phyloP scores from a whole-genome alignment of 495 filamentous ascomycete genomes.

The Aspergillus panamensis region DNA sequence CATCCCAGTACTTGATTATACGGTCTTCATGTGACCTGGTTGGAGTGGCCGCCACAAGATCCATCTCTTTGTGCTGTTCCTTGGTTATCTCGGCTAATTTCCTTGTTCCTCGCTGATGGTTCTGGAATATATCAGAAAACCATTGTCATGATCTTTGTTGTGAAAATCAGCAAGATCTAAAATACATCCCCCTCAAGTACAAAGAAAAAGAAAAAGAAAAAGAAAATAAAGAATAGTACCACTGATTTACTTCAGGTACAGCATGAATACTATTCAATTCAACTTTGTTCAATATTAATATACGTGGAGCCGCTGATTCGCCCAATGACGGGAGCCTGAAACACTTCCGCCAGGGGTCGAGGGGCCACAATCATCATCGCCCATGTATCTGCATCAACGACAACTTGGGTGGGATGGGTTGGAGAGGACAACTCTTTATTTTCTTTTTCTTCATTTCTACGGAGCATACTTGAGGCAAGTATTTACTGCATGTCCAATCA shows the following conservation, averaged over 20 bases:
- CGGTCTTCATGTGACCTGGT: background rate
- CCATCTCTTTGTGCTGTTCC: background rate
- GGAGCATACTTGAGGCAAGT: too few relatives aligned
- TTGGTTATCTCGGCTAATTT: background rate
- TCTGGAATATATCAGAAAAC: background rate
- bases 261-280: background rate
- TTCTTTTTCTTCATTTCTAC: too few relatives aligned
- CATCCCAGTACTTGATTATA: background rate
- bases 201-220: background rate
- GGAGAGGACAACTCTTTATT: too few relatives aligned
- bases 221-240: background rate
- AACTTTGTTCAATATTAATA: background rate
- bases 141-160: background rate
- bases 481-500: too few relatives aligned
- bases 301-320: background rate
- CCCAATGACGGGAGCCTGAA: background rate
- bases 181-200: background rate
- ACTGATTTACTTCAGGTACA: too few relatives aligned
- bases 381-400: too few relatives aligned
- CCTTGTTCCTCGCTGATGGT: background rate
- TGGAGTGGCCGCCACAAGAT: background rate
- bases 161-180: background rate
- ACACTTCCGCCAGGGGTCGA: background rate
- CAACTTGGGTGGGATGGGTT: too few relatives aligned
- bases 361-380: background rate